Base-by-base conservation (phyloP, 1,284 basidiomycete genomes). In the Coriolopsis trogii region DNA sequence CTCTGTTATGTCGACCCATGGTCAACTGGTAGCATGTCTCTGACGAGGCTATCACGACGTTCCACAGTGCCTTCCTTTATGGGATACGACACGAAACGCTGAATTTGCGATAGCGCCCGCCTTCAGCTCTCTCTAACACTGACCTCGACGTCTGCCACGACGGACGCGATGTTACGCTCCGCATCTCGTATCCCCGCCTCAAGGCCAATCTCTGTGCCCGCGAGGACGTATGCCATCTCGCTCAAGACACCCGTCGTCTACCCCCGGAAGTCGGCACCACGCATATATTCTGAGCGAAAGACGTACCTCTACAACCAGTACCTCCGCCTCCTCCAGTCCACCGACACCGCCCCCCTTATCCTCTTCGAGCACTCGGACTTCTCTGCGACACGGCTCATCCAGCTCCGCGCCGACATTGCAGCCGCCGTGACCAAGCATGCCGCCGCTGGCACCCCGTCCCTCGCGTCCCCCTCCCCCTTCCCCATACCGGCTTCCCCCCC, bases 241-340 rank as follows among this genome's bases (percentile, higher is more conserved):
- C 70, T 91, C 49, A 73, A 76, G 44, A 71, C 79, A 2, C 73
- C 84, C 21, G 71, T 77, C 51, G 66, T 75, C 20, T 78, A 81
- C 46, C 74, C 77, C 6, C 69, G 79, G 15, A 85, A 82, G 61
- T 71, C 73, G 38, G 67, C 68, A 15, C 80, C 82, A 2, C 87
- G 89, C 42, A 73, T 78, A 54, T 92, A 87, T 66, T 77, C 74
- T 49, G 81, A 82, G 67, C 85, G 86, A 67, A 92, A 92, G 68
- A 77, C 84, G 0, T 83, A 81, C 69, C 85, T 90, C 67, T 88
- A 84, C 71, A 78, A 83, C 74, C 84, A 85, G 69, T 91, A 91
- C 76, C 76, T 78, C 49, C 75, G 73, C 56, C 79, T 90, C 54
- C 77, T 92, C 59, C 68, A 80, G 49, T 70, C 74, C 44, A 80